A percentile compares a stretch with the other conserved stretches of the same genome.
phyloP scores from a whole-genome alignment of 2,329 filamentous ascomycete species.

The Davidsoniella virescens region DNA sequence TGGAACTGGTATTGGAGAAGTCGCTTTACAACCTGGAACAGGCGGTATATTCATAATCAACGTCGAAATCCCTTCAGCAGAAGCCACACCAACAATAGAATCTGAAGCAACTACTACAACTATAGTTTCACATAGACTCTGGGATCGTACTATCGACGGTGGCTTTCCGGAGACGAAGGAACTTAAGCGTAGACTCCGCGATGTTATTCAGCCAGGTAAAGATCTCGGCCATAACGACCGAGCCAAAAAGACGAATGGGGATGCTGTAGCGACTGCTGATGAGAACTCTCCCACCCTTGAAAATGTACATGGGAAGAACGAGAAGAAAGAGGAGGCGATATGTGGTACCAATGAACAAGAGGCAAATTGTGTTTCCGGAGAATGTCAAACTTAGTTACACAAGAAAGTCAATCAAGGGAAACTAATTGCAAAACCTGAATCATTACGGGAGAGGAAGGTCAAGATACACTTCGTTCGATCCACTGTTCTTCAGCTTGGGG shows the following conservation, averaged over 20 bases:
- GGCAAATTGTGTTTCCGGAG: slow-evolving; percentile 3
- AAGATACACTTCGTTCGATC: no score
- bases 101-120: neutral
- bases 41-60: slow-evolving; percentile 71
- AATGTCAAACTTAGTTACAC: neutral
- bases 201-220: slow-evolving; percentile 62
- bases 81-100: neutral
- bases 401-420: neutral
- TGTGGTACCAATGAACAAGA: neutral
- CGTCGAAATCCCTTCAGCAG: slow-evolving; percentile 28
- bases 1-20: slow-evolving; percentile 64
- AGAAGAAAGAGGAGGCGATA: neutral
- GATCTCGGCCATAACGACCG: slow-evolving; percentile 72
- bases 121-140: slow-evolving; percentile 36
- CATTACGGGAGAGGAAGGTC: neutral
- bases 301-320: neutral
- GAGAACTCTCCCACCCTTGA: neutral
- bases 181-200: slow-evolving; percentile 67
- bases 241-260: slow-evolving; percentile 19
- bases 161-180: slow-evolving; percentile 93
- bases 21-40: slow-evolving; percentile 70
- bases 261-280: slow-evolving; percentile 7
- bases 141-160: slow-evolving; percentile 75
- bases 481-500: no score
- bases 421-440: slow-evolving; percentile 1